Conservation (phyloP, 306 rosid genomes). For the Lagenaria siceraria region DNA sequence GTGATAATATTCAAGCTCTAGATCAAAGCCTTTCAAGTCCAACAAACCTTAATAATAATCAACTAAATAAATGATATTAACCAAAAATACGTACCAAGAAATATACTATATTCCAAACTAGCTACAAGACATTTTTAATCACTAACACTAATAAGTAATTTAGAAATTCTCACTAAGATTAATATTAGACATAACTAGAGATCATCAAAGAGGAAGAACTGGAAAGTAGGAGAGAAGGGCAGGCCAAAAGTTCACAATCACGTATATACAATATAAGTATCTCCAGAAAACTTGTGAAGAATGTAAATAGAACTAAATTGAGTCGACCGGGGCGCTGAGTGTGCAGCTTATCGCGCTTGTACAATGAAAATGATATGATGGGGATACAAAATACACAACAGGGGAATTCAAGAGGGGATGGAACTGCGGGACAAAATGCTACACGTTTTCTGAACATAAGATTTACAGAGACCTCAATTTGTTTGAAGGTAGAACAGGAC, state of each 20-base stretch:
- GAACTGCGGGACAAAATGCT: background rate
- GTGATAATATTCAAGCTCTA: background rate
- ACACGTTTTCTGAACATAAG: conserved; percentile 17
- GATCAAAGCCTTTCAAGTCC: background rate
- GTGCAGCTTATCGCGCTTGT: conserved; percentile 5
- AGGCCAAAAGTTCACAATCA: conserved; percentile 2
- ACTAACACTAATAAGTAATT: background rate
- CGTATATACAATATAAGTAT: background rate
- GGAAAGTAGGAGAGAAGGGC: background rate
- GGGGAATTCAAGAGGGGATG: background rate
- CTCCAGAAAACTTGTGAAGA: conserved; percentile 8
- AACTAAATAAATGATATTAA: background rate
- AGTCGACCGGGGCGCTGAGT: background rate
- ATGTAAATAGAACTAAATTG: conserved; percentile 7
- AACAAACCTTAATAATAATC: background rate
- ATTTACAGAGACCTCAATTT: conserved; percentile 28
- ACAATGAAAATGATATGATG: conserved; percentile 6
- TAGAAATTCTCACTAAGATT: background rate
- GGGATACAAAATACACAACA: conserved; percentile 23
- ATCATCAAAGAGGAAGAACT: background rate
- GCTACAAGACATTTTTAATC: background rate
- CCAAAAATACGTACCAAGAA: background rate
- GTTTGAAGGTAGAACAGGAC: background rate
- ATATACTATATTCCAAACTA: background rate
- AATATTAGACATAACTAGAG: background rate